A percentile compares a stretch with the other conserved stretches of the same genome.
Conservation (phyloP, 768 basidiomycete genomes). For the Nidularia sp. region DNA sequence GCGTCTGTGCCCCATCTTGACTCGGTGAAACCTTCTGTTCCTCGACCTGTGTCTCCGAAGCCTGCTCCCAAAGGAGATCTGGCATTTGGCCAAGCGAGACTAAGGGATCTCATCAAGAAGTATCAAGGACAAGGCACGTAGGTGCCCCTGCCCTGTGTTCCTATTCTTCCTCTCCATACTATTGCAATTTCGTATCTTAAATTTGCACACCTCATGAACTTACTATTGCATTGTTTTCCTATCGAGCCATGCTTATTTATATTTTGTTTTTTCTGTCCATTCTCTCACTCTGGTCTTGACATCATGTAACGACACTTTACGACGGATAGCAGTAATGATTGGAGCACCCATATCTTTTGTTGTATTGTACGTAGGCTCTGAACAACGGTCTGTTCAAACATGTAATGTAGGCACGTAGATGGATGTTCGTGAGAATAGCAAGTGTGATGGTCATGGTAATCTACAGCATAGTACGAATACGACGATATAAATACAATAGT, state of each 20-base stretch:
- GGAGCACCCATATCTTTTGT: too few species aligned
- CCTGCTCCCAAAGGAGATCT: slow-evolving; percentile 32
- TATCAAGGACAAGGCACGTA: slow-evolving; percentile 50
- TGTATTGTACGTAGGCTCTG: too few species aligned
- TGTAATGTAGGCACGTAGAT: background rate
- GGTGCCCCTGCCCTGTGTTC: background rate
- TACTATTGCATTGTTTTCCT: background rate
- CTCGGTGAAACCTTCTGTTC: slow-evolving; percentile 13
- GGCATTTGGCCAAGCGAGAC: slow-evolving; percentile 72
- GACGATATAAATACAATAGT: too few species aligned
- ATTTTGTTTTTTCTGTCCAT: background rate
- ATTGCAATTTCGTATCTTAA: background rate
- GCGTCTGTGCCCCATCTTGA: slow-evolving; percentile 1
- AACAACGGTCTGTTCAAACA: too few species aligned
- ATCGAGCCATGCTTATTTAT: background rate
- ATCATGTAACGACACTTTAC: background rate
- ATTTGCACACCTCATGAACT: too few species aligned
- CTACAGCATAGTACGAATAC: background rate
- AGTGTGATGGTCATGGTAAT: background rate
- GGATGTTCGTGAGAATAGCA: background rate
- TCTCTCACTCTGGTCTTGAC: background rate
- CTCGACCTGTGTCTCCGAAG: slow-evolving; percentile 4
- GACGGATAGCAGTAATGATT: background rate
- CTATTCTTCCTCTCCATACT: slow-evolving; percentile 3
- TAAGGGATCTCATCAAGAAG: slow-evolving; percentile 78